Base-by-base conservation (phyloP, 75 land plant genomes). In the Picea glauca region DNA sequence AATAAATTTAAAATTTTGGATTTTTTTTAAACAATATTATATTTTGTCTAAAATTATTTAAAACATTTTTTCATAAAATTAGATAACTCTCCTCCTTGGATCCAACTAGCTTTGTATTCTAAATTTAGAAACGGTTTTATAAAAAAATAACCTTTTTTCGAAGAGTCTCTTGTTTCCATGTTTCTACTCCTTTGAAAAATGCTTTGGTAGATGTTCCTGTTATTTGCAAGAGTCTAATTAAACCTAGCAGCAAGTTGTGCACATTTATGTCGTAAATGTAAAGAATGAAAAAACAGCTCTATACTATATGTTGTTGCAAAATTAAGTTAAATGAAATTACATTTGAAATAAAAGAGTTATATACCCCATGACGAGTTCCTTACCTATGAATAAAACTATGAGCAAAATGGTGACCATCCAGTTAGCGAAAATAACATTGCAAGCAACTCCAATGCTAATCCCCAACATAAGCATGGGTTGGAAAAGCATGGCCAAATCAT, bases 381-480 rank as follows among this genome's bases (percentile, higher is more conserved):
- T 87, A 87, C 92, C 87, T 59, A 83, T 9, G 65, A 91, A 85
- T 14, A 93, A 85, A 68, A 90, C 58, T 54, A 90, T 84, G 0
- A 93, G 85, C 14, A 90, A 75, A 60, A 90, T 81, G 32, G 92
- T 93, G 58, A 92, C 85, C 86, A 94, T 78, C 95, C 96, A 94
- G 30, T 87, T 83, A 14, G 96, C 83, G 70, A 93, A 92, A 56
- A 93, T 84, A 35, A 93, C 96, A 83, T 93, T 93, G 81, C 87
- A 86, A 17, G 78, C 72, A 32, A 93, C 94, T 12, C 95, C 95
- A 46, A 93, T 83, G 50, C 94, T 91, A n/a, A 93, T 92, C n/a
- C 96, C 96, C 54, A 93, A 78, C 83, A 94, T 82, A 58, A 94
- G 84, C 87, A 88, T 90, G 6, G 96, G 96, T 81, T 90, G 92